A percentile compares a stretch with the other conserved stretches of the same genome.
Conservation (phyloP, 2,329 filamentous ascomycete genomes). For the Chaetomium globosum region DNA sequence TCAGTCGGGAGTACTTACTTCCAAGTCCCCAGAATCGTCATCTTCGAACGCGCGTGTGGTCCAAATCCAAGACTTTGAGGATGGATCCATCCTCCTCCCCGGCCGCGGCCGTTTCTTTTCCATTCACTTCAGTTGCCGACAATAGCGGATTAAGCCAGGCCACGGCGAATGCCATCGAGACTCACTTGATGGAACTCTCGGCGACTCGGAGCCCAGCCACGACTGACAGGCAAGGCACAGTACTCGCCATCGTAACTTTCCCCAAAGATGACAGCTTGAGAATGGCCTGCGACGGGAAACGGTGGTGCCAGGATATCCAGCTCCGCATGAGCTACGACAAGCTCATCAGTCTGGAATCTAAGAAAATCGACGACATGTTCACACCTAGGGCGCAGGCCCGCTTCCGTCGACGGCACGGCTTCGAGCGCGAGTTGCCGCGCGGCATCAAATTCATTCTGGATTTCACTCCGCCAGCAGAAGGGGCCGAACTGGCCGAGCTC, state of each 20-base stretch:
- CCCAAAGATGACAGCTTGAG: conserved; percentile 34
- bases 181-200: conserved; percentile 32
- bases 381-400: conserved; percentile 48
- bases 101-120: neutral
- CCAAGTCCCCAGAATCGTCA: neutral
- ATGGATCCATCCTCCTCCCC: neutral
- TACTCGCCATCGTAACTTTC: conserved; percentile 45
- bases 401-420: conserved; percentile 44
- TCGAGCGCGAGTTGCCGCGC: conserved; percentile 42
- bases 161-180: conserved; percentile 28
- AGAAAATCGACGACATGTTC: conserved; percentile 52
- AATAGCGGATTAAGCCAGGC: neutral
- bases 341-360: conserved; percentile 51
- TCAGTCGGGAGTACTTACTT: neutral
- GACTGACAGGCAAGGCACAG: conserved; percentile 29
- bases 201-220: conserved; percentile 9
- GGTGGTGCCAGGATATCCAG: conserved; percentile 39
- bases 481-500: conserved; percentile 57
- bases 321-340: conserved; percentile 53
- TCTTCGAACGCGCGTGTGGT: neutral
- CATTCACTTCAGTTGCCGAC: neutral
- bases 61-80: neutral
- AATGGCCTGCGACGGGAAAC: conserved; percentile 43
- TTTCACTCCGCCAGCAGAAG: conserved; percentile 63
- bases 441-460: conserved; percentile 64